Evolutionary conservation across 1,139 yeast genomes (phyloP).

Genomic region (Hansenula lynferdii): DNA sequence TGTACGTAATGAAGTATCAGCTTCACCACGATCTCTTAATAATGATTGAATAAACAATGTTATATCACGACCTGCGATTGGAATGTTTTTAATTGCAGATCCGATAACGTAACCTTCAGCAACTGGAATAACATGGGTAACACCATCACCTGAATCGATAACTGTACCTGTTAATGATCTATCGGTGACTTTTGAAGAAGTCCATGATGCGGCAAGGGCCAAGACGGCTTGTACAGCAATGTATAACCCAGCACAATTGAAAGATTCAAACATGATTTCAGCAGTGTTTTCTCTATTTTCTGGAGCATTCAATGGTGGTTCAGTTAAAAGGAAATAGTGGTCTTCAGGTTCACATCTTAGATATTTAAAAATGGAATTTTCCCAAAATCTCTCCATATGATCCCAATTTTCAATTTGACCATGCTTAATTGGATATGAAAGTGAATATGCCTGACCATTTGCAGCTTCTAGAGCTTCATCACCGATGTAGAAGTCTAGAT

Average conservation of each 20-base stretch:
- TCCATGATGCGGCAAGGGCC: conserved; percentile 99
- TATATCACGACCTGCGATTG: conserved; percentile 98
- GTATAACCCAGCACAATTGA: conserved; percentile 97
- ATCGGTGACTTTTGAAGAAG: conserved; percentile 91
- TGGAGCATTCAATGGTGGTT: conserved; percentile 98
- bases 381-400: conserved; percentile 99
- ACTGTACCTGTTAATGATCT: conserved; percentile 97
- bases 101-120: conserved; percentile 99
- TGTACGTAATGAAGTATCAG: conserved; percentile 88
- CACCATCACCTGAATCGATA: conserved; percentile 97
- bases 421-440: conserved; percentile 90
- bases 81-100: conserved; percentile 93
- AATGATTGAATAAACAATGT: conserved; percentile 89
- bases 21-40: conserved; percentile 95
- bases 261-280: conserved; percentile 97
- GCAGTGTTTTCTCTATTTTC: conserved; percentile 98
- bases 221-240: conserved; percentile 98
- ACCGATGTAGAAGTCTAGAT: conserved; percentile 92
- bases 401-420: conserved; percentile 99
- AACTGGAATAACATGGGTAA: conserved; percentile 97
- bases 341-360: conserved; percentile 98
- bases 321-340: conserved; percentile 90
- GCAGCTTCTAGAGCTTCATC: conserved; percentile 92
- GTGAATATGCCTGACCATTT: conserved; percentile 82
- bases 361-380: conserved; percentile 91